A percentile compares a stretch with the other conserved stretches of the same genome.
These are phyloP conservation scores for Grosmannia penicillata DNA, from an alignment of 2,329 filamentous ascomycete species.

Conservation along the genomic window DNA sequence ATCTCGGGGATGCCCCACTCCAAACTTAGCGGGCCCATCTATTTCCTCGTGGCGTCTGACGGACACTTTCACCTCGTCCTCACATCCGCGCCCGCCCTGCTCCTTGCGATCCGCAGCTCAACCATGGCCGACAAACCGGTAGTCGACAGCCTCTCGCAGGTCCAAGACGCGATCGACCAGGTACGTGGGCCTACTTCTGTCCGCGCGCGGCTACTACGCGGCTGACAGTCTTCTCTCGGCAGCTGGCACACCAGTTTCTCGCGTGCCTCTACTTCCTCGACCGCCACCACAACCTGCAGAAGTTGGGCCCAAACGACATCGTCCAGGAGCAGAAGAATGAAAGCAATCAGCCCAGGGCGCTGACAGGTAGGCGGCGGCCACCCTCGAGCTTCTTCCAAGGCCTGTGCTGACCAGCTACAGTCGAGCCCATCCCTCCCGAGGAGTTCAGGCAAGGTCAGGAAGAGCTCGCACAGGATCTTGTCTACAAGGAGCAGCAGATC, in stretches of 20 bases:
- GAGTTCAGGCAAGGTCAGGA: slow-evolving; percentile 53
- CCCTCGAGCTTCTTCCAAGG: neutral
- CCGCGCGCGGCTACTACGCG: neutral
- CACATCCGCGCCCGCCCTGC: too few relatives aligned
- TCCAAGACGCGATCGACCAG: slow-evolving; percentile 76
- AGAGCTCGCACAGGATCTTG: slow-evolving; percentile 62
- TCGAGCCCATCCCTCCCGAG: slow-evolving; percentile 46
- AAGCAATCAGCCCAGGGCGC: slow-evolving; percentile 7
- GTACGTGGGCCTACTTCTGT: slow-evolving; percentile 24
- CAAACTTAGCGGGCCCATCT: too few relatives aligned
- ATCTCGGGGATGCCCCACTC: neutral
- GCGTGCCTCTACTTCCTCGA: slow-evolving; percentile 52
- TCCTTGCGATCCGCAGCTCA: too few relatives aligned
- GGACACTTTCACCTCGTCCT: neutral
- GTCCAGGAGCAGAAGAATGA: slow-evolving; percentile 37
- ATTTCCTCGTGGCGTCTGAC: too few relatives aligned
- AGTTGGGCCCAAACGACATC: slow-evolving; percentile 40
- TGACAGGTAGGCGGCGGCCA: slow-evolving; percentile 8
- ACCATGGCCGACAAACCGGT: slow-evolving; percentile 25
- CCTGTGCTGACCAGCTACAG: slow-evolving; percentile 19
- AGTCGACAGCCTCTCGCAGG: slow-evolving; percentile 65
- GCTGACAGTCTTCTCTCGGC: slow-evolving; percentile 2
- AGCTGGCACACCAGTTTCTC: slow-evolving; percentile 57
- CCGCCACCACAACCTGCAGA: slow-evolving; percentile 51
- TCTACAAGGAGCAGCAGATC: slow-evolving; percentile 71